These are phyloP conservation scores for Streptanthus diversifolius DNA, from an alignment of 345 rosid species.

Conservation along the genomic window DNA sequence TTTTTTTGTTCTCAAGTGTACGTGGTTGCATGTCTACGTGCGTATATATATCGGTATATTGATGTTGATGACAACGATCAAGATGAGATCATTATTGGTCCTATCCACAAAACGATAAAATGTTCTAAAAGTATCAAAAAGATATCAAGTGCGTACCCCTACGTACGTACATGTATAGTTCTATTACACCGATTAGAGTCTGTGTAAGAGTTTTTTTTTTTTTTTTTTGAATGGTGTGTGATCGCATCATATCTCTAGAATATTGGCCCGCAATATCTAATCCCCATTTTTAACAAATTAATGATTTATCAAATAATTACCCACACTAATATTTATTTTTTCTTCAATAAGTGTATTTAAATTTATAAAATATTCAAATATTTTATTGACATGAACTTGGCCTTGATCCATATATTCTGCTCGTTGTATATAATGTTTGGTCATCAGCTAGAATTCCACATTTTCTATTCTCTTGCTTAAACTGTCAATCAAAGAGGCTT, in stretches of 20 bases:
- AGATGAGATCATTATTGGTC: slow-evolving; percentile 30
- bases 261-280: slow-evolving; percentile 18
- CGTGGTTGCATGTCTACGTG: slow-evolving; percentile 27
- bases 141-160: slow-evolving; percentile 16
- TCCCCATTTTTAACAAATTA: not conserved
- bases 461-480: not conserved
- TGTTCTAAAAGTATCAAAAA: slow-evolving; percentile 8
- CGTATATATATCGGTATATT: slow-evolving; percentile 22
- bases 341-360: not conserved
- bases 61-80: not conserved
- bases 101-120: slow-evolving; percentile 24
- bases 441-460: not conserved
- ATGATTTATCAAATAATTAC: not conserved
- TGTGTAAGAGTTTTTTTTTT: not conserved
- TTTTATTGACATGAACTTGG: not conserved
- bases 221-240: not conserved
- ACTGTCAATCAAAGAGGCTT: not conserved
- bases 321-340: not conserved
- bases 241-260: slow-evolving; percentile 18
- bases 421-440: not conserved
- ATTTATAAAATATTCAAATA: not conserved
- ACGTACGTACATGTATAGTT: slow-evolving; percentile 21
- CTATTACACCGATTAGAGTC: not conserved
- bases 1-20: slow-evolving; percentile 27
- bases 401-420: not conserved